Conservation (phyloP, 768 basidiomycete species). For the Xerocomellus amylosporus region DNA sequence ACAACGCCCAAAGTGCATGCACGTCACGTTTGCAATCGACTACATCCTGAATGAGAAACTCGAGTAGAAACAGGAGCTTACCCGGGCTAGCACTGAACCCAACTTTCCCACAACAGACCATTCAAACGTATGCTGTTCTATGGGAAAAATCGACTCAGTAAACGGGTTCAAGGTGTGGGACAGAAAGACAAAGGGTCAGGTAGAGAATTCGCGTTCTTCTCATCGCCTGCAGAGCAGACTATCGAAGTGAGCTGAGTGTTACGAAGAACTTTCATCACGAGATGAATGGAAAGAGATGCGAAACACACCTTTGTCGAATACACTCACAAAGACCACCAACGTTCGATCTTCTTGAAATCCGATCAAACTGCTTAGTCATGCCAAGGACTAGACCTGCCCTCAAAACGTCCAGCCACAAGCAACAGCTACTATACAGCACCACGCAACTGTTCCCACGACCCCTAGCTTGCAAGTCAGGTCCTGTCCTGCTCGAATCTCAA, state of each 20-base stretch:
- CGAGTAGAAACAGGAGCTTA: constrained; percentile 9
- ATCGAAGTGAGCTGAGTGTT: constrained; percentile 69
- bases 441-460: constrained; percentile 18
- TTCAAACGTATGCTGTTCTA: background rate
- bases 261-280: constrained; percentile 34
- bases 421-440: constrained; percentile 34
- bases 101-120: background rate
- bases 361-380: background rate
- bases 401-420: constrained; percentile 22
- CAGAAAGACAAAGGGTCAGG: constrained; percentile 33
- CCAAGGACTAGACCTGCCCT: constrained; percentile 22
- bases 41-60: constrained; percentile 40
- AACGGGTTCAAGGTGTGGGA: background rate
- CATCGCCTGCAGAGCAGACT: constrained; percentile 44
- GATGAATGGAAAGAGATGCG: background rate
- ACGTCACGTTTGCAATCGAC: constrained; percentile 52
- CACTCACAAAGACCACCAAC: background rate
- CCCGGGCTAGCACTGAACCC: background rate
- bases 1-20: constrained; percentile 56
- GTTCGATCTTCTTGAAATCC: background rate
- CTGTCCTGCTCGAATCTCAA: background rate
- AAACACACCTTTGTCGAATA: constrained; percentile 7
- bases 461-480: background rate
- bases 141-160: constrained; percentile 1
- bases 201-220: constrained; percentile 47